Percentiles rank a stretch among this genome's conserved stretches.
phyloP scores from a whole-genome alignment of 2,329 filamentous ascomycete species.

The Apiospora rasikravindrae region DNA sequence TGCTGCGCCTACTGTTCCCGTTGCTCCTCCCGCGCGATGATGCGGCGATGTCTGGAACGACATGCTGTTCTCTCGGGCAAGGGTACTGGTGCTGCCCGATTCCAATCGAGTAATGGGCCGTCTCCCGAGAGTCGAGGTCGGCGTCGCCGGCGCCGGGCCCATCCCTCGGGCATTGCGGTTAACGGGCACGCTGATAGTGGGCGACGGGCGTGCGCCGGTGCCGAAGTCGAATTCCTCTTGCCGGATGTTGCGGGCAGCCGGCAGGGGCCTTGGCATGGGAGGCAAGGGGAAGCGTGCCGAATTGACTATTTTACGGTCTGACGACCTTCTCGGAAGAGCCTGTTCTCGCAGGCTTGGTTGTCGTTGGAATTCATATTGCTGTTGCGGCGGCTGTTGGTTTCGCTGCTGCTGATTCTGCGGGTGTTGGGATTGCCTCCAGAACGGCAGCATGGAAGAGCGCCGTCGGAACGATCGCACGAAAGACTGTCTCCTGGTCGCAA shows the following conservation, averaged over 20 bases:
- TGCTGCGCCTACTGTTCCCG: background rate
- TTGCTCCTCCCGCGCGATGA: background rate
- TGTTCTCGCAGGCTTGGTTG: background rate
- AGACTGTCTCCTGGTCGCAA: background rate
- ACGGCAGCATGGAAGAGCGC: background rate
- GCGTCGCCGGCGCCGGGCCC: background rate
- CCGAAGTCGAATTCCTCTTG: background rate
- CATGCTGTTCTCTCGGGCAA: background rate
- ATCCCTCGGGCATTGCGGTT: background rate
- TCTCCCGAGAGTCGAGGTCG: background rate
- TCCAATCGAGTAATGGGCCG: background rate
- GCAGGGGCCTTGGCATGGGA: background rate
- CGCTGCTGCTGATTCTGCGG: background rate
- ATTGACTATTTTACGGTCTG: background rate
- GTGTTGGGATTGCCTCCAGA: constrained; percentile 1
- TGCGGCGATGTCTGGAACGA: background rate
- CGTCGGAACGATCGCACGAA: background rate
- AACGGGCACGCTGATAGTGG: background rate
- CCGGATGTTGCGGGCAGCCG: background rate
- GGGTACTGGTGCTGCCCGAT: background rate
- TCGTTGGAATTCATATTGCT: background rate
- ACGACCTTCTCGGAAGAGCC: background rate
- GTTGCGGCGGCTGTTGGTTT: background rate
- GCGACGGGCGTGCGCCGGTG: background rate
- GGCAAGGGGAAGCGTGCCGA: background rate